Evolutionary conservation across 2,329 filamentous ascomycete species (phyloP).

Genomic region (Penicillium sp.): DNA sequence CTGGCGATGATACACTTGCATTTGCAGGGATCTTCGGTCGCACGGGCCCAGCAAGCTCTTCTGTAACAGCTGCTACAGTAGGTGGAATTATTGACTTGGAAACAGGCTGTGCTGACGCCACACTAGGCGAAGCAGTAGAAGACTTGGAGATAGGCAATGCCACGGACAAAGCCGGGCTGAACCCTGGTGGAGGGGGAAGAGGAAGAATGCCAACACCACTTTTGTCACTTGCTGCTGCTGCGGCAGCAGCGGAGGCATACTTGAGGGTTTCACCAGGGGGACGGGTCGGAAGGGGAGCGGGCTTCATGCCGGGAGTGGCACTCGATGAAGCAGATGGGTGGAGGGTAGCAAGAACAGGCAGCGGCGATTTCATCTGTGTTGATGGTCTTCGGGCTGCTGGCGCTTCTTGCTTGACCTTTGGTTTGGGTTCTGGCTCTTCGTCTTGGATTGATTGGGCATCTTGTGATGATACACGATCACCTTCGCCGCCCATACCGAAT

Average conservation of each 20-base stretch:
- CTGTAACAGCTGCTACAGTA: conserved; percentile 34
- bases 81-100: conserved; percentile 41
- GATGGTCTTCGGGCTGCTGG: conserved; percentile 70
- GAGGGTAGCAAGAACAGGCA: conserved; percentile 88
- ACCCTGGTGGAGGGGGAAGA: conserved; percentile 81
- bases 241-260: conserved; percentile 93
- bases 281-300: conserved; percentile 79
- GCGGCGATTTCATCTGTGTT: conserved; percentile 85
- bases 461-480: conserved; percentile 89
- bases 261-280: conserved; percentile 88
- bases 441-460: conserved; percentile 91
- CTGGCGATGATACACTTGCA: conserved; percentile 46
- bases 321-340: conserved; percentile 58
- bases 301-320: conserved; percentile 75
- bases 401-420: conserved; percentile 59
- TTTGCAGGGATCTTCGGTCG: conserved; percentile 54
- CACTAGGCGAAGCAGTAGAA: conserved; percentile 59
- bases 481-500: conserved; percentile 76
- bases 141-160: conserved; percentile 54
- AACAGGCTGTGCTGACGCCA: conserved; percentile 51
- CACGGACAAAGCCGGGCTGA: conserved; percentile 51
- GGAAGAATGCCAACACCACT: conserved; percentile 88
- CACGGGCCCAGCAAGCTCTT: conserved; percentile 38
- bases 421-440: conserved; percentile 67
- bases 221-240: conserved; percentile 86